Conservation (phyloP, 2,329 filamentous ascomycete genomes). For the Dothidotthia symphoricarpi region DNA sequence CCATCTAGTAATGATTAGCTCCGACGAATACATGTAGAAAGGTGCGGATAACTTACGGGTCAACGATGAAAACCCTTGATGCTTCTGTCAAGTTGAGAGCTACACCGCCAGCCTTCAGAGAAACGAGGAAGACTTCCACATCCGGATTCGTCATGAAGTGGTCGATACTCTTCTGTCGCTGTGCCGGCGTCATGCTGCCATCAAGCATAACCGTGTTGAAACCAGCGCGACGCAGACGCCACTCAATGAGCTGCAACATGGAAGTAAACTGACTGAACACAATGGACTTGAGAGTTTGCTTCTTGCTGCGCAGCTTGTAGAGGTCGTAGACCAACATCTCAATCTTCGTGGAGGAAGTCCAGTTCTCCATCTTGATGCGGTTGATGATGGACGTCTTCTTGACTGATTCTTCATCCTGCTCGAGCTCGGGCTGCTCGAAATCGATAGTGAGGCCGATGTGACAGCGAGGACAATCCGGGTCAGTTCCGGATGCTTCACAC, state of each 20-base stretch:
- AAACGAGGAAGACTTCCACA: constrained; percentile 94
- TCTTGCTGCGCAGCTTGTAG: constrained; percentile 86
- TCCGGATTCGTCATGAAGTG: constrained; percentile 95
- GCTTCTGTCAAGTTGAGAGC: constrained; percentile 94
- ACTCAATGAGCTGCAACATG: constrained; percentile 96
- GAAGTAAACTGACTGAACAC: constrained; percentile 97
- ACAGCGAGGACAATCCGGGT: constrained; percentile 78
- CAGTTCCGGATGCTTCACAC: constrained; percentile 61
- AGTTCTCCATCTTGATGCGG: constrained; percentile 97
- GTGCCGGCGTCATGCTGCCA: constrained; percentile 91
- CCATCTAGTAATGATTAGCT: constrained; percentile 61
- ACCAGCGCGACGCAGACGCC: constrained; percentile 91
- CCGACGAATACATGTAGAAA: neutral
- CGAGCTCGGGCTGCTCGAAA: constrained; percentile 90
- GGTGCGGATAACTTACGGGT: constrained; percentile 66
- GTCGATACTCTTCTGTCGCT: constrained; percentile 89
- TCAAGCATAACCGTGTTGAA: constrained; percentile 99
- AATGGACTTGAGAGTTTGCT: constrained; percentile 92
- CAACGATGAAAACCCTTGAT: constrained; percentile 90
- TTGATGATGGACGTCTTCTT: constrained; percentile 99
- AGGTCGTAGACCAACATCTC: constrained; percentile 94
- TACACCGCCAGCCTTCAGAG: constrained; percentile 92
- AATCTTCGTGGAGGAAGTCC: constrained; percentile 98
- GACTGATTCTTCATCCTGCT: constrained; percentile 80
- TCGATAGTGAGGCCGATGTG: constrained; percentile 89